Evolutionary conservation across 225 moss, liverwort and hornwort genomes (phyloP), one percentile per base, ranked within the genome.

Genomic region (Bryoerythrophyllum caledonicum): DNA sequence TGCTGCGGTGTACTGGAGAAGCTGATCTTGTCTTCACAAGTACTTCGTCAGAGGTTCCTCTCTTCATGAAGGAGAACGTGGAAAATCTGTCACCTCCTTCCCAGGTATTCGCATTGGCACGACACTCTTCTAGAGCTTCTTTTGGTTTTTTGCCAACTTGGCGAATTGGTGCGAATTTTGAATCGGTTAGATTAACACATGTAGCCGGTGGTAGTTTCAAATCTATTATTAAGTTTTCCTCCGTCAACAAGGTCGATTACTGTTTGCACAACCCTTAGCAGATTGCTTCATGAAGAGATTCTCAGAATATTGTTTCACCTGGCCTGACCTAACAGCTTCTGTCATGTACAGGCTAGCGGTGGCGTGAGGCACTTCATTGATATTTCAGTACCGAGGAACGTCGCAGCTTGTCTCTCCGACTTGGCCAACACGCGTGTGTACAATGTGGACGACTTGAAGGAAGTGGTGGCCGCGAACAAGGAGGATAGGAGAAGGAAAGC

Each of bases 381-480:
- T 57, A 96, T 96, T 24, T 75, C 93, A 10, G 96, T 96, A 10
- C 96, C 96, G 7, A 83, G 96, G 63, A 96, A 96, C 73, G 96
- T 96, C 0, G 91, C 86, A 30, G 80, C 91, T 8, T 90, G 93
- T 72, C 76, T 93, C 10, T 85, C 89, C 5, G 91, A 92, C 54
- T 69, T 93, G 68, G 81, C 86, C 23, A 69, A 82, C 41, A 86
- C 93, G 17, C 89, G 87, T 15, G 93, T 96, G 7, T 96, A 90
- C 81, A 96, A 96, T 75, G 96, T 96, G 16, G 96, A 96, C 44
- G 96, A 96, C 43, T 66, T 96, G 80, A 91, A 87, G 73, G 96
- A 96, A 72, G 96, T 96, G 21, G 96, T 96, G 25, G 96, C 91
- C 23, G 93, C 91, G 4, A 96, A 96, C 81, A 93, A 91, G 74